Percentiles rank a stretch among this genome's conserved stretches.
Evolutionary conservation across 73 alveolate species (phyloP).

Genomic region (Symbiodinium pilosum): DNA sequence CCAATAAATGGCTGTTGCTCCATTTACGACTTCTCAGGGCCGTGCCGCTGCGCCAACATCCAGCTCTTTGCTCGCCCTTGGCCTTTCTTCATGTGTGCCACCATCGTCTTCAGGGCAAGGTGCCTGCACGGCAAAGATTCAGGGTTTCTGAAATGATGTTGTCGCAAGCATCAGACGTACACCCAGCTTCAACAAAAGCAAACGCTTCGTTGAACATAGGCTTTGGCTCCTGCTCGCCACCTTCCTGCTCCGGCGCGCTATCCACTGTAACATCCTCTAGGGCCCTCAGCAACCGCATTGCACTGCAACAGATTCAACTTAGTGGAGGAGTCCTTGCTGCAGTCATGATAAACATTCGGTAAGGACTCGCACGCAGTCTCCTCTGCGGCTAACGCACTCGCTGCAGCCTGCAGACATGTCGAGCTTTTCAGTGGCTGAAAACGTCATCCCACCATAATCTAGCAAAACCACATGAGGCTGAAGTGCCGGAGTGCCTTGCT

Average conservation of each 20-base stretch:
- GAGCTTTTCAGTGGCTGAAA: neutral
- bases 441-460: neutral
- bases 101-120: too few relatives aligned
- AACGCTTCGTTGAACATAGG: too few relatives aligned
- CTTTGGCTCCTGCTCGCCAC: neutral
- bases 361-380: neutral
- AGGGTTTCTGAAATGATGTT: too few relatives aligned
- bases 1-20: too few relatives aligned
- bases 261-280: neutral
- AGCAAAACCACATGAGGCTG: neutral
- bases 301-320: neutral
- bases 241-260: neutral
- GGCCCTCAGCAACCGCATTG: neutral
- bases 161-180: too few relatives aligned
- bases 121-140: too few relatives aligned
- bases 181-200: too few relatives aligned
- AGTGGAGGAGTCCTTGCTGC: neutral
- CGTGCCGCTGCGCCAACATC: too few relatives aligned
- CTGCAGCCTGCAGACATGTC: neutral
- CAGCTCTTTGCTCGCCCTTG: too few relatives aligned
- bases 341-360: neutral
- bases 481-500: neutral
- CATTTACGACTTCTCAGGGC: too few relatives aligned
- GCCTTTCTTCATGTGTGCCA: too few relatives aligned
- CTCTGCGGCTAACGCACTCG: neutral